phyloP scores from a whole-genome alignment of 345 rosid species.

The Syzygium oleosum region DNA sequence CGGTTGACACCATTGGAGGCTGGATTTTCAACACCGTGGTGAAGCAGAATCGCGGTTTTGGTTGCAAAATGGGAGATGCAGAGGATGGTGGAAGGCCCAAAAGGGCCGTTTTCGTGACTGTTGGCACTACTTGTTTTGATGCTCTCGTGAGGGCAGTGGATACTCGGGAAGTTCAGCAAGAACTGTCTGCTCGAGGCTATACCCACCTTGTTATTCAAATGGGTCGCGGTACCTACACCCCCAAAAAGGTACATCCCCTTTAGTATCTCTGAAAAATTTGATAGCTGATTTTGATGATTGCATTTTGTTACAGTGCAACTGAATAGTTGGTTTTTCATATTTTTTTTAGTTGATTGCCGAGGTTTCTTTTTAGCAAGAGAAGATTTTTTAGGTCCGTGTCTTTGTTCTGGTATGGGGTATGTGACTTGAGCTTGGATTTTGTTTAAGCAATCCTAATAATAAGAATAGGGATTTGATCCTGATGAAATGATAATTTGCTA shows the following conservation, averaged over 20 bases:
- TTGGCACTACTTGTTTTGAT: conserved; percentile 88
- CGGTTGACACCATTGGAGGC: neutral
- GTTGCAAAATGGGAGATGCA: neutral
- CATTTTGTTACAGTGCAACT: neutral
- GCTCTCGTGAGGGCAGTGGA: conserved; percentile 60
- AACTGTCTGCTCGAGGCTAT: conserved; percentile 51
- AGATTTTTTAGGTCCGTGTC: neutral
- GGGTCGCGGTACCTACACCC: conserved; percentile 70
- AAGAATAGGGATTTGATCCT: fast-evolving
- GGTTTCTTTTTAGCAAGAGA: neutral
- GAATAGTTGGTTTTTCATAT: neutral
- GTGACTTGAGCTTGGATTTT: neutral
- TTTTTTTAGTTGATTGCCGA: neutral
- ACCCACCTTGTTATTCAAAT: conserved; percentile 79
- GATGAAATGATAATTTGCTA: neutral
- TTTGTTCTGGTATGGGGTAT: neutral
- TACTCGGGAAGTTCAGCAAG: conserved; percentile 43
- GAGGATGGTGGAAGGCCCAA: conserved; percentile 5
- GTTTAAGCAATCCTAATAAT: neutral
- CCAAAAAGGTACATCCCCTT: conserved; percentile 30
- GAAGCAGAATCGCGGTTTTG: neutral
- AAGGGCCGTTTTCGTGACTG: conserved; percentile 70
- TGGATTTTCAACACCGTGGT: neutral
- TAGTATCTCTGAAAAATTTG: neutral
- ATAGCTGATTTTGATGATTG: neutral